phyloP scores from a whole-genome alignment of 2,329 filamentous ascomycete genomes.

The Trichothecium sympodiale region DNA sequence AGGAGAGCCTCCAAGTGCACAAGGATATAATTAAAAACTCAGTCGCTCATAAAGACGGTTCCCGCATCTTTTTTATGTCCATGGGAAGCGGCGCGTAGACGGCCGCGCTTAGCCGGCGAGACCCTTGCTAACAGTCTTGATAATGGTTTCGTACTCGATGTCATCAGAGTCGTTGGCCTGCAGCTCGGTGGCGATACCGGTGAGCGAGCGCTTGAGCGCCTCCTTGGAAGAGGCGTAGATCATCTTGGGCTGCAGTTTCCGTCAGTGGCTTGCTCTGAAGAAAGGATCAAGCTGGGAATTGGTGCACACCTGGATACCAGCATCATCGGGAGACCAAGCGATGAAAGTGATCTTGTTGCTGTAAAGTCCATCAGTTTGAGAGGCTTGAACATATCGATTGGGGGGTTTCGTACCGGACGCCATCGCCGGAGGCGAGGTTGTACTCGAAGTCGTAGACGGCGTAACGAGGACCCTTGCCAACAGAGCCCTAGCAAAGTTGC shows the following conservation, averaged over 20 bases:
- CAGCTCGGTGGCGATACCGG: constrained; percentile 63
- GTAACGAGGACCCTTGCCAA: constrained; percentile 64
- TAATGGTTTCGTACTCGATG: constrained; percentile 64
- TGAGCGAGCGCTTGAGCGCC: constrained; percentile 68
- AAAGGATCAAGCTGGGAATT: background rate
- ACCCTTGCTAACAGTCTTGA: constrained; percentile 56
- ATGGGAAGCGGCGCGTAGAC: too few species aligned
- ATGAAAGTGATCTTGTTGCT: constrained; percentile 74
- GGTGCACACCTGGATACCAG: constrained; percentile 61
- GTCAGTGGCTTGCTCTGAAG: constrained; percentile 4
- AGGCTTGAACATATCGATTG: background rate
- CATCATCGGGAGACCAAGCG: constrained; percentile 73
- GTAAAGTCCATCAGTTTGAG: constrained; percentile 7
- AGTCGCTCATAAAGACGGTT: constrained; percentile 12
- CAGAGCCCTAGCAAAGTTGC: constrained; percentile 37
- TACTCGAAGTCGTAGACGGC: constrained; percentile 82
- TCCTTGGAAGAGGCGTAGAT: constrained; percentile 85
- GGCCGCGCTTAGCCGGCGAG: constrained; percentile 30
- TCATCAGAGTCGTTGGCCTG: constrained; percentile 79
- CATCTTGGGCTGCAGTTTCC: constrained; percentile 61
- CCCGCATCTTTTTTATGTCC: background rate
- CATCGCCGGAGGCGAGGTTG: constrained; percentile 59
- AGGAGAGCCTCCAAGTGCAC: constrained; percentile 11
- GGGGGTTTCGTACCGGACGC: constrained; percentile 43
- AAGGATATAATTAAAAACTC: constrained; percentile 16